phyloP scores from a whole-genome alignment of 441 rosid species.

The Eutrema salsugineum region DNA sequence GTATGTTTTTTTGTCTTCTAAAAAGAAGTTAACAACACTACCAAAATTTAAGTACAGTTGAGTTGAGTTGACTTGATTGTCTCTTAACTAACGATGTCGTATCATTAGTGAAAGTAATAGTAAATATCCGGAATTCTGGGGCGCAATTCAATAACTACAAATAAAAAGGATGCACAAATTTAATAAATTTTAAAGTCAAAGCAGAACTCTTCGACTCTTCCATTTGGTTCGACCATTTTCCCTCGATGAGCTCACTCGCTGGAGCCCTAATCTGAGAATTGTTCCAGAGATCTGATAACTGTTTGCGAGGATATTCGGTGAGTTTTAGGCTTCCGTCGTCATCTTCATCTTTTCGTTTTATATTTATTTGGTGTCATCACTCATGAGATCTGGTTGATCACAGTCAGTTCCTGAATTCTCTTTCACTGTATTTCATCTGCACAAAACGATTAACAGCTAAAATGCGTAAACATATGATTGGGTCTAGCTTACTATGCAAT shows the following conservation, averaged over 20 bases:
- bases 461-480: too few relatives aligned
- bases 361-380: neutral
- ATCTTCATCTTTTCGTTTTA: neutral
- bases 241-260: neutral
- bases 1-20: neutral
- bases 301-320: neutral
- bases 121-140: neutral
- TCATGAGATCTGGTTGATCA: slow-evolving; percentile 15
- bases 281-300: slow-evolving; percentile 17
- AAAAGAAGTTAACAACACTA: neutral
- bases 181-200: too few relatives aligned
- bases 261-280: slow-evolving; percentile 21
- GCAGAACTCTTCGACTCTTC: too few relatives aligned
- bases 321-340: neutral
- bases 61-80: neutral
- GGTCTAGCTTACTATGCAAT: too few relatives aligned
- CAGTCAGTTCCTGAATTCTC: neutral
- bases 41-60: neutral
- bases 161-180: neutral
- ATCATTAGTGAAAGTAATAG: neutral
- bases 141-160: neutral
- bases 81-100: neutral
- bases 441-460: neutral
- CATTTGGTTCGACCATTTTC: neutral
- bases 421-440: too few relatives aligned